phyloP scores from a whole-genome alignment of 306 rosid genomes.

The Acacia acuminata region DNA sequence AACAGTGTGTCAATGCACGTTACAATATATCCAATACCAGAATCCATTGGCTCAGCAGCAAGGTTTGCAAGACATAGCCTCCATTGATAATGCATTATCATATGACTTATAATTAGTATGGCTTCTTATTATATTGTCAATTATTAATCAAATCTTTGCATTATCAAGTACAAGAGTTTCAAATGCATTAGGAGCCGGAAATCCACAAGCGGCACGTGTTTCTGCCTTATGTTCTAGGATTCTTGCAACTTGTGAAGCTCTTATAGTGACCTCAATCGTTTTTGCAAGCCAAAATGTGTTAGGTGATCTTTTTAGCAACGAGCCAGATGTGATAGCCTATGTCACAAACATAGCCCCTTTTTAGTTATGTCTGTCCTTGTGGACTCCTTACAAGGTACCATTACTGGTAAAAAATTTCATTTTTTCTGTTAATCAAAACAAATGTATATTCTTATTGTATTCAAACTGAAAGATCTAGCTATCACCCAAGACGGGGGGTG shows the following conservation, averaged over 20 bases:
- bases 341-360: constrained; percentile 29
- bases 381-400: constrained; percentile 58
- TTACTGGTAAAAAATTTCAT: constrained; percentile 52
- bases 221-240: background rate
- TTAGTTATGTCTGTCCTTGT: constrained; percentile 48
- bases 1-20: constrained; percentile 51
- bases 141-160: background rate
- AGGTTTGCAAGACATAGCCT: constrained; percentile 38
- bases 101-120: too few relatives aligned
- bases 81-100: too few relatives aligned
- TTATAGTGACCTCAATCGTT: background rate
- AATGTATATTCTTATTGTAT: background rate
- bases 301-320: constrained; percentile 69
- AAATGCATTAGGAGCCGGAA: background rate
- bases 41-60: constrained; percentile 53
- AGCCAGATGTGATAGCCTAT: constrained; percentile 61
- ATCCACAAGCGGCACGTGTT: background rate
- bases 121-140: too few relatives aligned
- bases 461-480: too few relatives aligned
- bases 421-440: background rate
- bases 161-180: background rate
- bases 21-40: constrained; percentile 61
- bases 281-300: constrained; percentile 41
- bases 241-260: background rate
- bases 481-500: too few relatives aligned